These are phyloP conservation scores for Helianthus annuus DNA, from an alignment of 129 eudicot genomes.

Conservation along the genomic window DNA sequence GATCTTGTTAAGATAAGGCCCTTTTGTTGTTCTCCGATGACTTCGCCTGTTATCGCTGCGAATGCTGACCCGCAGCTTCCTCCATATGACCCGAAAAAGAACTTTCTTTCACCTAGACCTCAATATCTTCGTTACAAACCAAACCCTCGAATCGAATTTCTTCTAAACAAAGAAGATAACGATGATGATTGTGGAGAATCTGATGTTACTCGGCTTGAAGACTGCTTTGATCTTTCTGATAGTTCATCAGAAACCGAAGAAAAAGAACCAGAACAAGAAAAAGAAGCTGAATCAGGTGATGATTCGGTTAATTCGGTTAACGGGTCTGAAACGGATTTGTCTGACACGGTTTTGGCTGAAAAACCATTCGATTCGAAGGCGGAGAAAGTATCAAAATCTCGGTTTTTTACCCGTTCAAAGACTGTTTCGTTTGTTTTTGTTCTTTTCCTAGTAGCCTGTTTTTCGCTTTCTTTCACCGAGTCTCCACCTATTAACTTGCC, in stretches of 20 bases:
- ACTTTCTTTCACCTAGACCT: conserved; percentile 85
- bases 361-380: conserved; percentile 28
- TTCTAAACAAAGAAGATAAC: conserved; percentile 36
- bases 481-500: conserved; percentile 37
- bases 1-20: conserved; percentile 26
- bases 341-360: conserved; percentile 20
- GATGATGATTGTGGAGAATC: conserved; percentile 34
- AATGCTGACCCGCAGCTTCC: conserved; percentile 52
- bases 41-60: conserved; percentile 54
- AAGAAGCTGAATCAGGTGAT: conserved; percentile 28
- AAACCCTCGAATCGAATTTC: conserved; percentile 50
- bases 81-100: conserved; percentile 86
- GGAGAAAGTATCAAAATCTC: conserved; percentile 29
- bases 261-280: conserved; percentile 24
- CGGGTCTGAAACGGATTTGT: conserved; percentile 27
- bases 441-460: conserved; percentile 50
- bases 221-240: conserved; percentile 44
- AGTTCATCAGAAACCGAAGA: conserved; percentile 52
- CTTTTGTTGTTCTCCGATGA: conserved; percentile 29
- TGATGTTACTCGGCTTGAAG: conserved; percentile 43
- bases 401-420: conserved; percentile 36
- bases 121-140: conserved; percentile 83
- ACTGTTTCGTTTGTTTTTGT: conserved; percentile 41
- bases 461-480: conserved; percentile 40
- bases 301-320: conserved; percentile 26